Evolutionary conservation across 1,139 yeast species (phyloP).

Genomic region (Debaryomycetaceae sp.): DNA sequence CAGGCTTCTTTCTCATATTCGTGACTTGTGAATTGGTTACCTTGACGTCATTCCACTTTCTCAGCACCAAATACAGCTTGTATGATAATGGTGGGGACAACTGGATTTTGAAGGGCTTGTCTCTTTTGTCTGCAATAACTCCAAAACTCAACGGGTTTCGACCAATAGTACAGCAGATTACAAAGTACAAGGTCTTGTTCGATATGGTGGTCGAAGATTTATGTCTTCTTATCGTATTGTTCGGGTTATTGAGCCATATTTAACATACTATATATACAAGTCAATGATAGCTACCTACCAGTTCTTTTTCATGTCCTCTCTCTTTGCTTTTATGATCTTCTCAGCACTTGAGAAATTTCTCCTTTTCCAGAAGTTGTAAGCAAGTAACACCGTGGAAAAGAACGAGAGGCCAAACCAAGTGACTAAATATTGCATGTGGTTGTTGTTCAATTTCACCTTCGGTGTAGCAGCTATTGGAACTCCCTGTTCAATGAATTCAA

Average conservation of each 20-base stretch:
- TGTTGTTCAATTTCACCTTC: slow-evolving; percentile 75
- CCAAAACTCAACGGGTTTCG: slow-evolving; percentile 32
- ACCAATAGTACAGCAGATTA: slow-evolving; percentile 25
- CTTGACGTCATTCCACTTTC: slow-evolving; percentile 31
- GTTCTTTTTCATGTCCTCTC: slow-evolving; percentile 32
- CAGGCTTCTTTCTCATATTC: slow-evolving; percentile 27
- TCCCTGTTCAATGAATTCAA: slow-evolving; percentile 66
- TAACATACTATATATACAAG: slow-evolving; percentile 3
- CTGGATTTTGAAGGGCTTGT: slow-evolving; percentile 26
- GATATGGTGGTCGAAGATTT: slow-evolving; percentile 38
- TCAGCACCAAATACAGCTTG: slow-evolving; percentile 24
- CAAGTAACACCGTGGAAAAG: slow-evolving; percentile 63
- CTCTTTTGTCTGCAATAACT: slow-evolving; percentile 33
- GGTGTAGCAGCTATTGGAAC: slow-evolving; percentile 88
- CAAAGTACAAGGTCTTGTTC: slow-evolving; percentile 37
- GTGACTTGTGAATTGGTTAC: slow-evolving; percentile 32
- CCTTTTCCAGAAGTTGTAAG: slow-evolving; percentile 30
- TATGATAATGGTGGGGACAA: slow-evolving; percentile 25
- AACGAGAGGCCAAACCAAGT: slow-evolving; percentile 93
- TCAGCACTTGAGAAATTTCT: slow-evolving; percentile 36
- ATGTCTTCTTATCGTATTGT: slow-evolving; percentile 35
- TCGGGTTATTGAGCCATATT: slow-evolving; percentile 32
- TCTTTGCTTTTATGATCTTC: slow-evolving; percentile 39
- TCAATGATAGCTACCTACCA: slow-evolving; percentile 8
- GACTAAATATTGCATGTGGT: slow-evolving; percentile 85